These are phyloP conservation scores for Cucumis cinereus DNA, from an alignment of 306 rosid species.

Conservation along the genomic window DNA sequence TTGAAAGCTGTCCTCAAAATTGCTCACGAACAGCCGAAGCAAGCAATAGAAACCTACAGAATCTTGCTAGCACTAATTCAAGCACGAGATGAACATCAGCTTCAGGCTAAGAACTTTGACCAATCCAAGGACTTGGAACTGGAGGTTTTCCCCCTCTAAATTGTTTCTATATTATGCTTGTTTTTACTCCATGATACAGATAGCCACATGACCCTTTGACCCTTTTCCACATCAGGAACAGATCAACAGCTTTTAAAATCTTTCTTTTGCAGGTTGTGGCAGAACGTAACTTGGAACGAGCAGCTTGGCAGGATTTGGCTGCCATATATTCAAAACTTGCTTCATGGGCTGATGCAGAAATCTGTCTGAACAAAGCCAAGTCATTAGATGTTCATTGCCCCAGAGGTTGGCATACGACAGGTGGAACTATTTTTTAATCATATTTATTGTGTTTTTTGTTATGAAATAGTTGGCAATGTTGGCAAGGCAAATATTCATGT, in stretches of 20 bases:
- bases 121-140: slow-evolving; percentile 20
- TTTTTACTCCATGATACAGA: background rate
- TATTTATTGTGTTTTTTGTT: background rate
- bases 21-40: slow-evolving; percentile 69
- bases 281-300: slow-evolving; percentile 43
- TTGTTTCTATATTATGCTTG: background rate
- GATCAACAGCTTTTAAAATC: background rate
- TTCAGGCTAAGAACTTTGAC: slow-evolving; percentile 25
- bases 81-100: slow-evolving; percentile 43
- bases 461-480: background rate
- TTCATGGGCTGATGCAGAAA: slow-evolving; percentile 62
- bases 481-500: background rate
- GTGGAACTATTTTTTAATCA: slow-evolving; percentile 14
- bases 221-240: background rate
- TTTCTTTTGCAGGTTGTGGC: slow-evolving; percentile 32
- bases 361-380: slow-evolving; percentile 56
- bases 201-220: background rate
- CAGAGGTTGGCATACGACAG: slow-evolving; percentile 60
- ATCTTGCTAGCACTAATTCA: slow-evolving; percentile 61
- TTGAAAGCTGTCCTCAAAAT: slow-evolving; percentile 77
- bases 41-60: slow-evolving; percentile 86
- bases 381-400: slow-evolving; percentile 44
- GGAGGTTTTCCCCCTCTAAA: slow-evolving; percentile 30
- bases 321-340: slow-evolving; percentile 45
- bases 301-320: slow-evolving; percentile 78